These are phyloP conservation scores for Tubosaeta sp. DNA, from an alignment of 768 basidiomycete genomes.

Conservation along the genomic window DNA sequence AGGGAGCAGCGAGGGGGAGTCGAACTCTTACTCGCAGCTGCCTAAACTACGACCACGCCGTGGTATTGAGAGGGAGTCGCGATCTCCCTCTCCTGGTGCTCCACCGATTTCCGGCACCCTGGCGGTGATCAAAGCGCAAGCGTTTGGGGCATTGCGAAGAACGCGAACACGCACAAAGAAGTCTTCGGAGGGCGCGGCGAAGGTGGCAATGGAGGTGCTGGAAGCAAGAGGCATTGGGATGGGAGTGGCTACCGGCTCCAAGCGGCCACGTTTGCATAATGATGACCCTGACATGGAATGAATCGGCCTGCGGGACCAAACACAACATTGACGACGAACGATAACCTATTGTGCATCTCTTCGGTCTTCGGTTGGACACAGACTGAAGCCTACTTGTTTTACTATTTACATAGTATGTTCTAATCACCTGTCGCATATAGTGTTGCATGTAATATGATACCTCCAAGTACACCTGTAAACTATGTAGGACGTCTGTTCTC, in stretches of 20 bases:
- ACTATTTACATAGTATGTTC: conserved; percentile 32
- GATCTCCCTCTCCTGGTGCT: conserved; percentile 44
- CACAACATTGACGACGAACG: conserved; percentile 17
- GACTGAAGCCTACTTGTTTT: conserved; percentile 24
- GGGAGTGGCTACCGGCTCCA: conserved; percentile 37
- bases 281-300: conserved; percentile 47
- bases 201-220: conserved; percentile 76
- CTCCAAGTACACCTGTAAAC: conserved; percentile 22
- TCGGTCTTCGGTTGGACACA: conserved; percentile 22
- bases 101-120: conserved; percentile 71
- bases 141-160: conserved; percentile 79
- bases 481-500: conserved; percentile 1
- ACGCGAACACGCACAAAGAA: conserved; percentile 73
- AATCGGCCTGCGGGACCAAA: conserved; percentile 10
- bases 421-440: conserved; percentile 33
- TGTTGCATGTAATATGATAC: conserved; percentile 39
- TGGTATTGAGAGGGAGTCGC: conserved; percentile 42
- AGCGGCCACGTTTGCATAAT: conserved; percentile 45
- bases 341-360: conserved; percentile 29
- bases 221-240: conserved; percentile 71
- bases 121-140: conserved; percentile 87
- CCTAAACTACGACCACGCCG: conserved; percentile 48
- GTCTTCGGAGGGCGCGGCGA: conserved; percentile 64
- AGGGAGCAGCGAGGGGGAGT: conserved; percentile 55
- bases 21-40: conserved; percentile 36